Evolutionary conservation across 106 monocot genomes (phyloP).

Genomic region (Acorus calamus): DNA sequence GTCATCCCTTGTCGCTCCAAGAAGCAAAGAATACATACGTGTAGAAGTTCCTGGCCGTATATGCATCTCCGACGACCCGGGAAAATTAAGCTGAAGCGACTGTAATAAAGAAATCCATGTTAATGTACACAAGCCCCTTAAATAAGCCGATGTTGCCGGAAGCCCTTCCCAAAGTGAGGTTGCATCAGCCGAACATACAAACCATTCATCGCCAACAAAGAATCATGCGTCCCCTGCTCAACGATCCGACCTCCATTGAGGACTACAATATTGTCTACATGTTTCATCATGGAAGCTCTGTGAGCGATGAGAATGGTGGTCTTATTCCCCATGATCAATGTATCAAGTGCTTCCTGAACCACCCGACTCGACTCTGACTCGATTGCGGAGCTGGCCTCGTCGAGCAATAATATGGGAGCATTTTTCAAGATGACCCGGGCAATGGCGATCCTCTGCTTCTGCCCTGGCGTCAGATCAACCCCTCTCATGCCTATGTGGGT

Average conservation of each 20-base stretch:
- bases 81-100: slow-evolving; percentile 20
- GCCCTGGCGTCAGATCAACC: slow-evolving; percentile 83
- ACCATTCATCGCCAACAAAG: slow-evolving; percentile 76
- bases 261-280: slow-evolving; percentile 95
- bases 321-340: slow-evolving; percentile 93
- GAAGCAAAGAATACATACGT: neutral
- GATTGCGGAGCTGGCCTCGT: slow-evolving; percentile 91
- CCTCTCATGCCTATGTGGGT: slow-evolving; percentile 97
- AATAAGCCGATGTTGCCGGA: slow-evolving; percentile 60
- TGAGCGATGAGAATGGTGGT: slow-evolving; percentile 93
- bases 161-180: slow-evolving; percentile 92
- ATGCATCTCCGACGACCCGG: neutral
- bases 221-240: slow-evolving; percentile 87
- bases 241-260: slow-evolving; percentile 91
- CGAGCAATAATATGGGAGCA: slow-evolving; percentile 91
- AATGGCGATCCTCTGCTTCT: slow-evolving; percentile 95
- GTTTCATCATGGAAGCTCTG: slow-evolving; percentile 94
- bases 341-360: slow-evolving; percentile 93
- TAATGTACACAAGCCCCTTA: slow-evolving; percentile 49
- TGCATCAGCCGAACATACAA: slow-evolving; percentile 96
- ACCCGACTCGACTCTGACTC: slow-evolving; percentile 96
- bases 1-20: neutral
- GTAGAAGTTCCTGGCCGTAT: neutral
- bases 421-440: slow-evolving; percentile 93
- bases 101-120: neutral